A percentile compares a stretch with the other conserved stretches of the same genome.
Conservation (phyloP, 2,329 filamentous ascomycete genomes). For the Cyanodermella asteris region DNA sequence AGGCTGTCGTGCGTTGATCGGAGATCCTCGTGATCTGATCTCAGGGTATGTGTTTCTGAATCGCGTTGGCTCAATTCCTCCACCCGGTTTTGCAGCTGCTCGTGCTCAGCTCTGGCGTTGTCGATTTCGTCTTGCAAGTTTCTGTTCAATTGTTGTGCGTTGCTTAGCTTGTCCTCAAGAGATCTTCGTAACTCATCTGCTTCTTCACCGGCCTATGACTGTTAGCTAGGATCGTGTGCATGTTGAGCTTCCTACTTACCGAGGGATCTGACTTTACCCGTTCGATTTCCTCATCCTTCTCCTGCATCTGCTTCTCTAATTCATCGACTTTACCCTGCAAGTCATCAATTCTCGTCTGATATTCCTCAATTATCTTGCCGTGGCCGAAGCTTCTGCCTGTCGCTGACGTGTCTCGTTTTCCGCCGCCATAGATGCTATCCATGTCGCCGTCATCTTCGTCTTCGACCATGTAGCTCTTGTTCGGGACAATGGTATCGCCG, state of each 20-base stretch:
- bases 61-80: slow-evolving; percentile 27
- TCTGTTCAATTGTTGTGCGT: slow-evolving; percentile 58
- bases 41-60: slow-evolving; percentile 10
- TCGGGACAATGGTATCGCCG: slow-evolving; percentile 88
- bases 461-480: slow-evolving; percentile 94
- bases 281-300: slow-evolving; percentile 49
- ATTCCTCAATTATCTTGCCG: slow-evolving; percentile 54
- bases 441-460: slow-evolving; percentile 56
- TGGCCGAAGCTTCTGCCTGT: slow-evolving; percentile 28
- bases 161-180: slow-evolving; percentile 51
- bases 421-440: slow-evolving; percentile 28
- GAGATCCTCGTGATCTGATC: slow-evolving; percentile 5
- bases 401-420: slow-evolving; percentile 22
- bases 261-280: slow-evolving; percentile 18
- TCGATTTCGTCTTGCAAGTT: slow-evolving; percentile 62
- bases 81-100: slow-evolving; percentile 41
- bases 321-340: slow-evolving; percentile 51
- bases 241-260: slow-evolving; percentile 1
- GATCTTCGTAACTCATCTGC: slow-evolving; percentile 46
- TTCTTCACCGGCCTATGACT: slow-evolving; percentile 23
- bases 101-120: slow-evolving; percentile 45
- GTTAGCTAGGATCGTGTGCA: slow-evolving; percentile 4
- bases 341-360: slow-evolving; percentile 53
- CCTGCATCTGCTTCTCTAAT: slow-evolving; percentile 42
- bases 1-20: slow-evolving; percentile 1